Percentiles rank a stretch among this genome's conserved stretches.
Evolutionary conservation across 2,329 filamentous ascomycete species (phyloP).

Genomic region (Aspergillus melleus): DNA sequence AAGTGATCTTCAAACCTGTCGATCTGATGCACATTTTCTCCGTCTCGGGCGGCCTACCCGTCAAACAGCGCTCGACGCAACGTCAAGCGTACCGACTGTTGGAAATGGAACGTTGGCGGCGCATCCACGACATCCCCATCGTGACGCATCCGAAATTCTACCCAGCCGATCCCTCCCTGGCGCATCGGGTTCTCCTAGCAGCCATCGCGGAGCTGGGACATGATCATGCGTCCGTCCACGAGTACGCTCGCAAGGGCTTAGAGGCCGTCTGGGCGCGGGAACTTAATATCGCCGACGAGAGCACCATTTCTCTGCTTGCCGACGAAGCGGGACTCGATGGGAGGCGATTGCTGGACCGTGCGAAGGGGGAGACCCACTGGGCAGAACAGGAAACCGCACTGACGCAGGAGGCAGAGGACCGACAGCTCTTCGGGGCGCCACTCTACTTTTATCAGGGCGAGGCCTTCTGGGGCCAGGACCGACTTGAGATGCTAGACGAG

Average conservation of each 20-base stretch:
- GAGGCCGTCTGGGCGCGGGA: conserved; percentile 5
- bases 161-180: conserved; percentile 29
- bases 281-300: not conserved
- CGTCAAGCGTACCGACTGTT: conserved; percentile 31
- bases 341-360: not conserved
- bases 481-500: not conserved
- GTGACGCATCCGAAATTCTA: conserved; percentile 18
- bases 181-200: conserved; percentile 28
- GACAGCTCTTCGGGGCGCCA: not conserved
- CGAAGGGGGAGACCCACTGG: not conserved
- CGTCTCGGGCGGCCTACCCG: conserved; percentile 32
- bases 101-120: conserved; percentile 24
- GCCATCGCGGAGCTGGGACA: conserved; percentile 13
- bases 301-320: not conserved
- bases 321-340: not conserved
- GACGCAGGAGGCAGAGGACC: not conserved
- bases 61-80: conserved; percentile 31
- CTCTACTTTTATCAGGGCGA: not conserved
- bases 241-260: conserved; percentile 11
- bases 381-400: not conserved
- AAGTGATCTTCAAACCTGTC: conserved; percentile 24
- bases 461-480: not conserved
- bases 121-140: conserved; percentile 27
- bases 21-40: conserved; percentile 34
- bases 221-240: conserved; percentile 6